Percentiles rank a stretch among this genome's conserved stretches.
These are phyloP conservation scores for Cydonia oblonga DNA, from an alignment of 331 rosid genomes.

Conservation along the genomic window DNA sequence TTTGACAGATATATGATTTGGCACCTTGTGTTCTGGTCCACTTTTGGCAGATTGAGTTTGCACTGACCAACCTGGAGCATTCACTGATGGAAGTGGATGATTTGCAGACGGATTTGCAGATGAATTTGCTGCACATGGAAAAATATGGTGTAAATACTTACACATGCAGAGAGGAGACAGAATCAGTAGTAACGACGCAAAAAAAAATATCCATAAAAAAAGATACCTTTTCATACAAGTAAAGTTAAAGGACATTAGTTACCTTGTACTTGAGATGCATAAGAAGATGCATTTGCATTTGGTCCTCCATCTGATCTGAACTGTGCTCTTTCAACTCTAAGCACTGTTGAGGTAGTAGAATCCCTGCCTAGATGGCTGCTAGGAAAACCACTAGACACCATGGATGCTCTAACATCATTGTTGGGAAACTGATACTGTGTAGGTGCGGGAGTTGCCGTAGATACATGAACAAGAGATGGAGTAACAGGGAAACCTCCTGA, in stretches of 20 bases:
- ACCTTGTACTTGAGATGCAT: constrained; percentile 63
- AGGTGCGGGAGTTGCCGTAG: constrained; percentile 36
- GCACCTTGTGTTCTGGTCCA: constrained; percentile 51
- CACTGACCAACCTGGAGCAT: constrained; percentile 60
- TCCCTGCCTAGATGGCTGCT: constrained; percentile 55
- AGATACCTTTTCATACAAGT: not conserved
- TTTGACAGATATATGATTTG: constrained; percentile 36
- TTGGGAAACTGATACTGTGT: constrained; percentile 41
- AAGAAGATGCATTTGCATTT: constrained; percentile 61
- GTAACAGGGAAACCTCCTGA: constrained; percentile 33
- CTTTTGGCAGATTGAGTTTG: constrained; percentile 58
- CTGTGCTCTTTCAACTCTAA: constrained; percentile 49
- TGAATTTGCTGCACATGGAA: constrained; percentile 35
- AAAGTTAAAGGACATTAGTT: not conserved
- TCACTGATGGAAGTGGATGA: constrained; percentile 40
- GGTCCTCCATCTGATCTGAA: constrained; percentile 47
- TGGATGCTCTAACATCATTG: constrained; percentile 43
- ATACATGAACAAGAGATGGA: constrained; percentile 41
- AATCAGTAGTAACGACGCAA: not conserved
- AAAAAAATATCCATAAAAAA: not conserved
- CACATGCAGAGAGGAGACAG: not conserved
- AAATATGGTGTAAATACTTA: not conserved
- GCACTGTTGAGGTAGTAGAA: constrained; percentile 36
- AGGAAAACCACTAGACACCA: constrained; percentile 47
- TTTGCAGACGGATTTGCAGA: constrained; percentile 44